Evolutionary conservation across 495 filamentous ascomycete species (phyloP).

Genomic region (Chlorociboria aeruginascens): DNA sequence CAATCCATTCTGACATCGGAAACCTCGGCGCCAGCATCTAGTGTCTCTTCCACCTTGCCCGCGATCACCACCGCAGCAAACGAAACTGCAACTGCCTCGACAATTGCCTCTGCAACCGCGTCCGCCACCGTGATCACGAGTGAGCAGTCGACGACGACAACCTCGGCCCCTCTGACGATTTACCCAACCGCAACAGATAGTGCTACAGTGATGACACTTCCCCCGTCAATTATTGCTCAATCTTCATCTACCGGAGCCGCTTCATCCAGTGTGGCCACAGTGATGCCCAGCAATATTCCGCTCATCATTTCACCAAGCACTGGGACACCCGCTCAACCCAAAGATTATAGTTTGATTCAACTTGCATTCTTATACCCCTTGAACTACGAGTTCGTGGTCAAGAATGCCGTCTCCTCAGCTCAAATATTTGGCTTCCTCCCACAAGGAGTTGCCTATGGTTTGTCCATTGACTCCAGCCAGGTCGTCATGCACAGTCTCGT

Average conservation of each 20-base stretch:
- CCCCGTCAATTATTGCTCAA: constrained; percentile 17
- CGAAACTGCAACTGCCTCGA: neutral
- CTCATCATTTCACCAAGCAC: constrained; percentile 55
- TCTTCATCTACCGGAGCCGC: constrained; percentile 12
- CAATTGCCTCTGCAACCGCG: neutral
- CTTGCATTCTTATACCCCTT: constrained; percentile 70
- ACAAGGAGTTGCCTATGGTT: constrained; percentile 56
- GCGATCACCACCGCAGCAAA: neutral
- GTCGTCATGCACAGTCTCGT: constrained; percentile 60
- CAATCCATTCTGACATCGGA: neutral
- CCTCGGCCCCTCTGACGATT: constrained; percentile 8
- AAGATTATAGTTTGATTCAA: constrained; percentile 57
- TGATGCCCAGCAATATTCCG: constrained; percentile 49
- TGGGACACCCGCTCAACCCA: constrained; percentile 29
- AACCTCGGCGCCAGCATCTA: neutral
- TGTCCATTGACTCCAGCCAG: constrained; percentile 35
- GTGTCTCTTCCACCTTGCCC: neutral
- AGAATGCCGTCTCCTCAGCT: constrained; percentile 51
- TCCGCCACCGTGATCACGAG: neutral
- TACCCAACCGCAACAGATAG: constrained; percentile 14
- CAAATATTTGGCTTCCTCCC: constrained; percentile 85
- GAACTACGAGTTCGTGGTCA: constrained; percentile 74
- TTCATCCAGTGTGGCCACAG: constrained; percentile 4
- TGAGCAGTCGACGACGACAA: neutral
- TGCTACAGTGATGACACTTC: constrained; percentile 17